A percentile compares a stretch with the other conserved stretches of the same genome.
These are phyloP conservation scores for Syncephalastrum contaminatum DNA, from an alignment of 371 early-diverging fungal genomes.

Conservation along the genomic window DNA sequence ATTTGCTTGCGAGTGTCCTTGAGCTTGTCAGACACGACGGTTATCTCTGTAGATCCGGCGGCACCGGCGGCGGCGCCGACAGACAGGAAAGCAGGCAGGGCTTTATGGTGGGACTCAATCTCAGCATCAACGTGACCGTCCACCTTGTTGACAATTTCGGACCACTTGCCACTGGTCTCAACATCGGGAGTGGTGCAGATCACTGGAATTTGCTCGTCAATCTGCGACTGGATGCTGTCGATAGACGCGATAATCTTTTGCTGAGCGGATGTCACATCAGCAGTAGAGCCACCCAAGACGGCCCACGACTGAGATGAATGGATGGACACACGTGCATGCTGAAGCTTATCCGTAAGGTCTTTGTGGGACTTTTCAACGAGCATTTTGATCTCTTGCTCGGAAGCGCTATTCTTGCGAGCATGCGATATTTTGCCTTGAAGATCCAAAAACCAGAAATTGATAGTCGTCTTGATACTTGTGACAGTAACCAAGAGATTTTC, in stretches of 20 bases:
- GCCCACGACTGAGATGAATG: constrained; percentile 18
- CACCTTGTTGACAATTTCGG: no score
- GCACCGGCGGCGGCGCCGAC: not conserved
- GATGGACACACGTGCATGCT: constrained; percentile 13
- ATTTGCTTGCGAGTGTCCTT: constrained; percentile 15
- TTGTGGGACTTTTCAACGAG: constrained; percentile 26
- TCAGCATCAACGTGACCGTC: no score
- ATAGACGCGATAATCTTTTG: constrained; percentile 29
- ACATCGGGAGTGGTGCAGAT: constrained; percentile 7
- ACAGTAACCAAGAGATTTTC: constrained; percentile 26
- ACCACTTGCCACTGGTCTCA: no score
- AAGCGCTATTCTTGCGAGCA: constrained; percentile 29
- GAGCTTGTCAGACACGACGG: constrained; percentile 4
- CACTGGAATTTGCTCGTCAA: constrained; percentile 17
- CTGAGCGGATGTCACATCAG: constrained; percentile 17
- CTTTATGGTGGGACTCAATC: no score
- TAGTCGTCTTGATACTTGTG: constrained; percentile 30
- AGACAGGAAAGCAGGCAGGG: no score
- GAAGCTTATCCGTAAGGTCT: constrained; percentile 18
- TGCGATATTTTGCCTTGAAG: constrained; percentile 19
- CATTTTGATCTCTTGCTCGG: constrained; percentile 32
- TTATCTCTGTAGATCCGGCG: not conserved
- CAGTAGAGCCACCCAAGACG: constrained; percentile 6
- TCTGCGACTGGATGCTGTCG: constrained; percentile 19
- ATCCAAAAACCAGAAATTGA: constrained; percentile 32